phyloP scores from a whole-genome alignment of 106 monocot species.

The Platanthera zijinensis region DNA sequence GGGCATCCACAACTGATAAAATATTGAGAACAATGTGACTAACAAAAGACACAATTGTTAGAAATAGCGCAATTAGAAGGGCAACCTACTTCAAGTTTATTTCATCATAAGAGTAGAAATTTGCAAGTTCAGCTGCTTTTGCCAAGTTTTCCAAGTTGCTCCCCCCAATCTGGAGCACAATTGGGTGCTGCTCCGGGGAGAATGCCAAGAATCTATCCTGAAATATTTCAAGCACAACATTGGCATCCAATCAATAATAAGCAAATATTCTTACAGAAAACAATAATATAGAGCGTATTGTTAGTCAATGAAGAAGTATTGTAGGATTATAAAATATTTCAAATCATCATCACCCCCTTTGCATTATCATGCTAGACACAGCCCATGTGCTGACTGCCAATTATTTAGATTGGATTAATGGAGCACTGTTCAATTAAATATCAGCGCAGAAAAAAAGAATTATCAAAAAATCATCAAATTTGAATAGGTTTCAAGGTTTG shows the following conservation, averaged over 20 bases:
- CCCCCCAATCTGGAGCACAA: conserved; percentile 96
- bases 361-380: not conserved
- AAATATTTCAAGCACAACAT: conserved; percentile 13
- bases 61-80: not conserved
- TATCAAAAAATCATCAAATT: no score
- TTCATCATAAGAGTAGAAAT: conserved; percentile 74
- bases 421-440: not conserved
- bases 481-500: not conserved
- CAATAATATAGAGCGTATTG: not conserved
- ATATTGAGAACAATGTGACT: not conserved
- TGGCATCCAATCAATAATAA: not conserved
- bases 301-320: not conserved
- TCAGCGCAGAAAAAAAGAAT: no score
- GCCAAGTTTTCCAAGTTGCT: conserved; percentile 89
- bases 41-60: conserved; percentile 1
- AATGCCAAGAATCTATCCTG: conserved; percentile 95
- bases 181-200: conserved; percentile 78
- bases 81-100: conserved; percentile 75
- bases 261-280: not conserved
- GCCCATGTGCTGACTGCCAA: not conserved
- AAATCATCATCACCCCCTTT: not conserved
- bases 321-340: not conserved
- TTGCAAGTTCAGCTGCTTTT: conserved; percentile 89
- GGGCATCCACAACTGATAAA: conserved; percentile 90
- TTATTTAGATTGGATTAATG: not conserved